Base-by-base conservation (phyloP, 129 eudicot genomes). In the Silybum marianum region DNA sequence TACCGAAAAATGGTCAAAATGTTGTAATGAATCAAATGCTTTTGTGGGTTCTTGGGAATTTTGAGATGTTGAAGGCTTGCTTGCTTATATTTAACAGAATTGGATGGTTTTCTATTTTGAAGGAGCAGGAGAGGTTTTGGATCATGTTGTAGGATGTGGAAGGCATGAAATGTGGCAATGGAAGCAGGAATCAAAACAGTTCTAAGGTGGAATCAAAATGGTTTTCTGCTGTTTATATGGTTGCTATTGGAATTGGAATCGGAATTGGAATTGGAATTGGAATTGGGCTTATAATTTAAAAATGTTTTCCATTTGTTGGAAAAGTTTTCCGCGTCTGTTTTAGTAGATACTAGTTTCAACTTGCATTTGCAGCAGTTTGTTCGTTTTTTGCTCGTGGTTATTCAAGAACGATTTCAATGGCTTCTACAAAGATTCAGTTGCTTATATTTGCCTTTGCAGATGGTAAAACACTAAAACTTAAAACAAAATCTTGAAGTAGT, bases 231-330 rank as follows among this genome's bases (percentile, higher is more conserved):
- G 72, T 75, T 23, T 79, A 34, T 58, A 54, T 36, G 19, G 23
- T 68, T 76, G 24, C 38, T 36, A 22, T 63, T 81, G 69, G 87
- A 83, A 80, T 68, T 73, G 66, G n/a, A 71, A 40, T 54, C 83
- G 72, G n/a, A 42, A 80, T 68, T 69, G 66, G n/a, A 71, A 40
- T 54, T 83, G 72, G n/a, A 42, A 74, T 16, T 48, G 44, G 76
- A 75, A 77, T 77, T 77, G 81, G 81, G 36, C 18, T 39, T 77
- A 77, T 77, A 32, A 81, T 71, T 32, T 65, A 13, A 81, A 81
- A 81, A 9, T 36, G 74, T 32, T 58, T 10, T 73, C 40, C 42
- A 24, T 73, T 65, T 48, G 22, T 72, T n/a, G 71, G 78, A 69
- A 76, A 65, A 65, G 28, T 66, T 48, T 80, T 12, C 9, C 11